Evolutionary conservation across 1,284 basidiomycete species (phyloP), one percentile per base, ranked within the genome.

Genomic region (Pisolithus thermaeus): DNA sequence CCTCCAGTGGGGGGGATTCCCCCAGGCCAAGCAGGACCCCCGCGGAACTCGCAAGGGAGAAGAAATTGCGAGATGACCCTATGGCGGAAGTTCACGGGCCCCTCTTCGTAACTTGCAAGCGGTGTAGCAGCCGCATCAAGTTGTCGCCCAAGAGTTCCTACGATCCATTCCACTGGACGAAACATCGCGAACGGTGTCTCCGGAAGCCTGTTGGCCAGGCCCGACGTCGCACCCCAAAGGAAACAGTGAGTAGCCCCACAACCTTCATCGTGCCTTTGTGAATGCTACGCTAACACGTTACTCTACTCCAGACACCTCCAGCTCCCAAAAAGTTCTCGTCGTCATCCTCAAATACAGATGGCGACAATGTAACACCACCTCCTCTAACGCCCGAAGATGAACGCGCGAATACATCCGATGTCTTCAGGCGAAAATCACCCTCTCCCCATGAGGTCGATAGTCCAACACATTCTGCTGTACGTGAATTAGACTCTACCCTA

Each of bases 111-210:
- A 67, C 71, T 52, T 87, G 84, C 69, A 71, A 68, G 52, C 73
- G 74, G 39, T 88, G 85, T 63, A 70, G 71, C 37, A 66, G 61
- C 22, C 65, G 68, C 7, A 84, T 88, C 68, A 84, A 84, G 65
- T 76, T 88, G 20, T 87, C 84, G 3, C 64, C 71, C 11, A 86
- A 86, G 65, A 83, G 80, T 64, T 69, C 70, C 20, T 88, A 76
- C 59, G 85, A 88, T 59, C 72, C 73, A 18, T 78, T 77, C 59
- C 85, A 88, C 62, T 88, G 85, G 85, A 62, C 68, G 41, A 81
- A 76, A 57, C 84, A 87, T 59, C 74, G 77, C 16, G 72, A 73
- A 38, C 73, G 83, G 23, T 86, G 84, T 61, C 59, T 79, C 46
- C 70, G 68, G 54, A 69, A 68, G 38, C 56, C 61, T 2, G 47